Conservation (phyloP, 805 yeast species). For the Lipomyces yamanashiensis region DNA sequence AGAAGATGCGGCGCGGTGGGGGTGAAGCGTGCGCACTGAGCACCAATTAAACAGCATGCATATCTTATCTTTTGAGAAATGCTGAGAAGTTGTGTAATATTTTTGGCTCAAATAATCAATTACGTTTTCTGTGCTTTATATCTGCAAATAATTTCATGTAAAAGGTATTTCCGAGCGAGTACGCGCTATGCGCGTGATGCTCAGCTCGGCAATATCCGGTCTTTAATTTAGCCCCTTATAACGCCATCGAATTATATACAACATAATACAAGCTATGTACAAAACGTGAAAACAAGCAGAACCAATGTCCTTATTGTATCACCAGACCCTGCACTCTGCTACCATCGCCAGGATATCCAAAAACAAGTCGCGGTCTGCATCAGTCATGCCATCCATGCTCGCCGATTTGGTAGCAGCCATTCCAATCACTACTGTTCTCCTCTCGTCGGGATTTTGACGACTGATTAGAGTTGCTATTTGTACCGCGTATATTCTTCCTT, state of each 20-base stretch:
- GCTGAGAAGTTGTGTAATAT: too few relatives aligned
- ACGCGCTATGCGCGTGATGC: too few relatives aligned
- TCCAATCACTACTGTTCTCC: conserved; percentile 29
- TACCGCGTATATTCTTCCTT: conserved; percentile 32
- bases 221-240: too few relatives aligned
- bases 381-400: conserved; percentile 11
- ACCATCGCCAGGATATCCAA: conserved; percentile 29
- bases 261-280: neutral
- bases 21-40: too few relatives aligned
- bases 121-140: too few relatives aligned
- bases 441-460: conserved; percentile 31
- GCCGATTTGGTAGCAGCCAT: conserved; percentile 19
- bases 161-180: too few relatives aligned
- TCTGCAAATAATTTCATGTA: too few relatives aligned
- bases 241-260: neutral
- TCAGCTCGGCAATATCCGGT: too few relatives aligned
- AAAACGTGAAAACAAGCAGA: neutral
- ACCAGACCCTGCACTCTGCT: conserved; percentile 29
- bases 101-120: too few relatives aligned
- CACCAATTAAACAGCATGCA: too few relatives aligned
- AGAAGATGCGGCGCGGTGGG: too few relatives aligned
- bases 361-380: conserved; percentile 15
- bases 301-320: neutral
- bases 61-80: too few relatives aligned
- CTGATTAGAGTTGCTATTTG: conserved; percentile 32